Conservation (phyloP, 805 yeast species). For the Wickerhamomyces bisporus region DNA sequence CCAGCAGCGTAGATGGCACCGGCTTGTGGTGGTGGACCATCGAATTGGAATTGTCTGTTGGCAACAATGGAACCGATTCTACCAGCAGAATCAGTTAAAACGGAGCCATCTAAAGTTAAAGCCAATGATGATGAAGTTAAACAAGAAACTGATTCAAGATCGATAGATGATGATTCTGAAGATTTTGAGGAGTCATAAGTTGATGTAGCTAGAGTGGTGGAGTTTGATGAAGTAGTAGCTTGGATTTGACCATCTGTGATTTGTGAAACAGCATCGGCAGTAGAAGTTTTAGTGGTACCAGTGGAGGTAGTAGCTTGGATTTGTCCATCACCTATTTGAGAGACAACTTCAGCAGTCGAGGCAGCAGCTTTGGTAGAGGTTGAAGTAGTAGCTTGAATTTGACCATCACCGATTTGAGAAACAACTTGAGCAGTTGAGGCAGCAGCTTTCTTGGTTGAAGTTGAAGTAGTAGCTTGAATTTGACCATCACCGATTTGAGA, state of each 20-base stretch:
- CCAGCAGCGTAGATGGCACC: constrained; percentile 62
- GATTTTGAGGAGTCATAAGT: constrained; percentile 18
- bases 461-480: constrained; percentile 42
- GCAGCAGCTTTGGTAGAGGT: constrained; percentile 25
- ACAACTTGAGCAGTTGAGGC: constrained; percentile 33
- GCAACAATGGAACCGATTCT: constrained; percentile 72
- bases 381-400: constrained; percentile 39
- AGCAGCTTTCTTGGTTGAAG: constrained; percentile 28
- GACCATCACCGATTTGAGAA: constrained; percentile 45
- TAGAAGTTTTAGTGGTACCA: constrained; percentile 1
- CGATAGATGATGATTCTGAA: constrained; percentile 21
- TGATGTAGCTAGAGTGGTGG: constrained; percentile 13
- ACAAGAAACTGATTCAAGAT: constrained; percentile 33
- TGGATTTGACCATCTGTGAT: constrained; percentile 10
- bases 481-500: constrained; percentile 51
- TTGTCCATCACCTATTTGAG: constrained; percentile 56
- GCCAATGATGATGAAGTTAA: constrained; percentile 41
- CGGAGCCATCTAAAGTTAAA: constrained; percentile 42
- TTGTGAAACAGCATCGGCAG: constrained; percentile 1
- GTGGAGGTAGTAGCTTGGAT: constrained; percentile 33
- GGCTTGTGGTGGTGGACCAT: constrained; percentile 76
- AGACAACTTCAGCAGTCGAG: constrained; percentile 25
- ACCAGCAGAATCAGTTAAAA: constrained; percentile 49
- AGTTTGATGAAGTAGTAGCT: constrained; percentile 14
- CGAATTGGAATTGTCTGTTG: constrained; percentile 74